Evolutionary conservation across 116 monocot species (phyloP).

Genomic region (Posidonia oceanica): DNA sequence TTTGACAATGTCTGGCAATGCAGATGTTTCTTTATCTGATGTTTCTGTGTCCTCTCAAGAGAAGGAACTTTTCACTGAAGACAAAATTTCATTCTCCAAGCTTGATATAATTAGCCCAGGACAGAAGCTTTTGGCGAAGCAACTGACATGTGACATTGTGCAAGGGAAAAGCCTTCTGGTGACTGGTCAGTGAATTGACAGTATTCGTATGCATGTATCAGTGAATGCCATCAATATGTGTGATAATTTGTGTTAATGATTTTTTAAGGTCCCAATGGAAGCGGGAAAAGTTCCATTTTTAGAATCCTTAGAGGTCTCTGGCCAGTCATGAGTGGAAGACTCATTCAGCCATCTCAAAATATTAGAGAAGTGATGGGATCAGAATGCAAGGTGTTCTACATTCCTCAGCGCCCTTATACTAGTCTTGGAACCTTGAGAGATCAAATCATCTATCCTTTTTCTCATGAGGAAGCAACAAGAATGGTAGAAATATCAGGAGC

Average conservation of each 20-base stretch:
- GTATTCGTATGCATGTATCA: neutral
- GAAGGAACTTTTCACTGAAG: conserved; percentile 15
- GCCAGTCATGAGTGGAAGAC: conserved; percentile 62
- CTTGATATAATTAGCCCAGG: conserved; percentile 76
- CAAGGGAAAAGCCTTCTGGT: conserved; percentile 78
- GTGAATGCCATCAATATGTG: neutral
- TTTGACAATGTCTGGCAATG: neutral
- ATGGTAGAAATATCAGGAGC: conserved; percentile 20
- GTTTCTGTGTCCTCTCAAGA: conserved; percentile 8
- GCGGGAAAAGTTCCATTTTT: conserved; percentile 98
- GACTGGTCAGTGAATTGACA: conserved; percentile 48
- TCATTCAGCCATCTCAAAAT: conserved; percentile 48
- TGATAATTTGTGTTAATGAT: neutral
- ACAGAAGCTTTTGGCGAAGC: conserved; percentile 74
- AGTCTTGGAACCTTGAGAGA: conserved; percentile 93
- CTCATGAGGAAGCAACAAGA: conserved; percentile 63
- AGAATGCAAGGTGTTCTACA: conserved; percentile 49
- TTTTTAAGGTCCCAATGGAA: conserved; percentile 86
- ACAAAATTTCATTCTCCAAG: conserved; percentile 69
- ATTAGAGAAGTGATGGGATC: conserved; percentile 15
- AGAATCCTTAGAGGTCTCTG: conserved; percentile 86
- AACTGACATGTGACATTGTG: conserved; percentile 65
- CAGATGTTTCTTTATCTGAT: neutral
- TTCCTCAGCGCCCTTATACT: conserved; percentile 92
- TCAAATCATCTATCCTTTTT: conserved; percentile 98